Conservation (phyloP, 441 rosid species). For the Eruca vesicaria region DNA sequence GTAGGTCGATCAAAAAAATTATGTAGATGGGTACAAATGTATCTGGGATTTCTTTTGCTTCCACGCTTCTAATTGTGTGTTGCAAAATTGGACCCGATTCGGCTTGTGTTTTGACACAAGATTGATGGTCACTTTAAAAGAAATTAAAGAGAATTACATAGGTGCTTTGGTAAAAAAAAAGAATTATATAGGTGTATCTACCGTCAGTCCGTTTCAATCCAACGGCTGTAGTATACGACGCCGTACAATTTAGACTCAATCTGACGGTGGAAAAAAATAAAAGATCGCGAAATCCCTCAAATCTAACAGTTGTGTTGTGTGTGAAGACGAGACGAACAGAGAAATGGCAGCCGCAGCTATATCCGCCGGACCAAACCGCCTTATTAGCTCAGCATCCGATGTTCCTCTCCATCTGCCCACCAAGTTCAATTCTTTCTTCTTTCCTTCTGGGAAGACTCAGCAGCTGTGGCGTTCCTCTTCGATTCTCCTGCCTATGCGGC, state of each 20-base stretch:
- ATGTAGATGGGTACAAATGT: neutral
- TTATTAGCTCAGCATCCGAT: slow-evolving; percentile 43
- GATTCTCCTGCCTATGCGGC: slow-evolving; percentile 37
- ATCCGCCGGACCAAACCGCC: slow-evolving; percentile 69
- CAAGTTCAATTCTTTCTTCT: slow-evolving; percentile 2
- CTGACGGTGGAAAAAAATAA: slow-evolving; percentile 25
- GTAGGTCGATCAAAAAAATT: too few species aligned
- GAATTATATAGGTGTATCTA: slow-evolving; percentile 1
- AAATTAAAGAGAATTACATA: neutral
- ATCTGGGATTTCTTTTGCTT: neutral
- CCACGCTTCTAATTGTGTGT: neutral
- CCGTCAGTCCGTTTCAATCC: slow-evolving; percentile 24
- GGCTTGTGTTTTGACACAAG: neutral
- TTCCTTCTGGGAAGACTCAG: slow-evolving; percentile 38
- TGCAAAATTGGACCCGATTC: neutral
- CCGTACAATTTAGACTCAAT: slow-evolving; percentile 8
- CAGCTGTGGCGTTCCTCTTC: slow-evolving; percentile 47
- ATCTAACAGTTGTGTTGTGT: slow-evolving; percentile 15
- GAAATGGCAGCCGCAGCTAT: slow-evolving; percentile 71
- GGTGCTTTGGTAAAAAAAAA: neutral
- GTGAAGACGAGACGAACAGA: neutral
- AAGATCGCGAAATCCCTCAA: slow-evolving; percentile 21
- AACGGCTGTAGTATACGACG: slow-evolving; percentile 5
- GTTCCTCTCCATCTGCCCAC: slow-evolving; percentile 25
- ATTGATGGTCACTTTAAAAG: neutral